Evolutionary conservation across 1,284 basidiomycete species (phyloP).

Genomic region (Ustanciosporium gigantosporum): DNA sequence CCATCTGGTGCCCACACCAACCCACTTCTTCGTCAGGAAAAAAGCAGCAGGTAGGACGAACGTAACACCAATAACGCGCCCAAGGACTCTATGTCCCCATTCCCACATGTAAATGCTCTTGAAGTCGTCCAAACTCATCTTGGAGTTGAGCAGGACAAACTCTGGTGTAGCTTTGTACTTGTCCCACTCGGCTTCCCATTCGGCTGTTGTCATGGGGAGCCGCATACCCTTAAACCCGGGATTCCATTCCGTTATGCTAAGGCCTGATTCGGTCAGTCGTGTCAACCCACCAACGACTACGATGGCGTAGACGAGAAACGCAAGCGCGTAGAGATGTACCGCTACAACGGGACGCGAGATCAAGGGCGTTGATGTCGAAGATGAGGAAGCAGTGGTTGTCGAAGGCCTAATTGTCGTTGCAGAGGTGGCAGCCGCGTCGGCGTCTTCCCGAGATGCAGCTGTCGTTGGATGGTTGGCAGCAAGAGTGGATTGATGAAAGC

Average conservation of each 20-base stretch:
- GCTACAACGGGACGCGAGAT: slow-evolving; percentile 75
- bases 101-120: slow-evolving; percentile 99
- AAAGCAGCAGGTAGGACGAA: slow-evolving; percentile 59
- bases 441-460: too few relatives aligned
- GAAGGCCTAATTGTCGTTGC: too few relatives aligned
- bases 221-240: slow-evolving; percentile 82
- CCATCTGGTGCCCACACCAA: slow-evolving; percentile 64
- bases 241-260: slow-evolving; percentile 97
- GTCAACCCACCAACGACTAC: slow-evolving; percentile 96
- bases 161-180: slow-evolving; percentile 96
- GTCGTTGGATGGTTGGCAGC: too few relatives aligned
- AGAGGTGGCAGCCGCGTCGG: too few relatives aligned
- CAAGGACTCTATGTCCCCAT: slow-evolving; percentile 93
- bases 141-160: slow-evolving; percentile 76
- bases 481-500: too few relatives aligned
- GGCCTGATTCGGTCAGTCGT: slow-evolving; percentile 92
- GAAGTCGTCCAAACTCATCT: slow-evolving; percentile 85
- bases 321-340: slow-evolving; percentile 79
- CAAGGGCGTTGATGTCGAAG: too few relatives aligned
- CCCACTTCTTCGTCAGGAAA: slow-evolving; percentile 33
- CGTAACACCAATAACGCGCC: slow-evolving; percentile 78
- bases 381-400: too few relatives aligned
- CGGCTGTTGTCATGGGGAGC: slow-evolving; percentile 75
- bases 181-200: slow-evolving; percentile 88
- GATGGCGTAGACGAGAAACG: slow-evolving; percentile 83